phyloP scores from a whole-genome alignment of 1,139 yeast species.

The Meyerozyma guilliermondii region DNA sequence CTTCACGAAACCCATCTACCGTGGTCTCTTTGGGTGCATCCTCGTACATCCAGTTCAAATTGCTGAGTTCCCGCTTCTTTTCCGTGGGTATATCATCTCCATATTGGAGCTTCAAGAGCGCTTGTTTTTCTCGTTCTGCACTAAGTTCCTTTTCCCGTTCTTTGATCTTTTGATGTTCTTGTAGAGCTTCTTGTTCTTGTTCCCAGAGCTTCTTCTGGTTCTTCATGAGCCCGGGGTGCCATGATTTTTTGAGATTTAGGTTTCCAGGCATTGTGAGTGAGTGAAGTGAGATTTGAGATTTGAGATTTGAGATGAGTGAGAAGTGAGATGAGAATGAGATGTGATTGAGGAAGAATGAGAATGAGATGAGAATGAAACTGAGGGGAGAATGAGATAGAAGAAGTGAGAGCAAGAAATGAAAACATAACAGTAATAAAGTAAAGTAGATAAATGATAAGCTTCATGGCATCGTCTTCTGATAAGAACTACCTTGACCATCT shows the following conservation, averaged over 20 bases:
- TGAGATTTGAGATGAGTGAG: neutral
- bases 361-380: too few relatives aligned
- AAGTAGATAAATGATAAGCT: too few relatives aligned
- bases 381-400: too few relatives aligned
- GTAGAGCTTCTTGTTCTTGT: conserved; percentile 71
- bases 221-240: conserved; percentile 88
- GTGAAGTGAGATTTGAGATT: neutral
- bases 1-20: conserved; percentile 15
- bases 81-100: conserved; percentile 18
- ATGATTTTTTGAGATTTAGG: conserved; percentile 83
- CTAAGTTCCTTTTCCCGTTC: conserved; percentile 62
- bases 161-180: conserved; percentile 62
- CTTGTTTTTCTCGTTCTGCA: conserved; percentile 59
- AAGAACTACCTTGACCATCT: too few relatives aligned
- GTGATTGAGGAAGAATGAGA: too few relatives aligned
- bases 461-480: too few relatives aligned
- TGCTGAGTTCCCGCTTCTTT: conserved; percentile 26
- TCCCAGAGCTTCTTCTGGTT: conserved; percentile 87
- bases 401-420: too few relatives aligned
- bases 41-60: conserved; percentile 83
- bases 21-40: conserved; percentile 21
- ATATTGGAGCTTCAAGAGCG: conserved; percentile 51
- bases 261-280: conserved; percentile 58
- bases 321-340: neutral
- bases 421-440: too few relatives aligned